Evolutionary conservation across 2,329 filamentous ascomycete species (phyloP).

Genomic region (Akanthomyces uredinophilus): DNA sequence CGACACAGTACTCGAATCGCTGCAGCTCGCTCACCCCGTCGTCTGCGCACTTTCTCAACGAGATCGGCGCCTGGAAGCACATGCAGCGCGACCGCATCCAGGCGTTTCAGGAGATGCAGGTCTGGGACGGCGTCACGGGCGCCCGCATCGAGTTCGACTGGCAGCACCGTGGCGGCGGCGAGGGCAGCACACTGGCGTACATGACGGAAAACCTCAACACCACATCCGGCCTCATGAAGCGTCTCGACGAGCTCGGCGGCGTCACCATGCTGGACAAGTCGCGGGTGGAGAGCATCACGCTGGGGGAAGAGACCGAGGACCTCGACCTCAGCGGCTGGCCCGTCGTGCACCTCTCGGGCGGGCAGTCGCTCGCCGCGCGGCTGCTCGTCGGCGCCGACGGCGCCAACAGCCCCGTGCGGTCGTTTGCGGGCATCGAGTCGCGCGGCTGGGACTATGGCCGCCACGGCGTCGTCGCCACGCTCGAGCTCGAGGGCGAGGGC

Average conservation of each 20-base stretch:
- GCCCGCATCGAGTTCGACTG: constrained; percentile 87
- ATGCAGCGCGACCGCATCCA: constrained; percentile 70
- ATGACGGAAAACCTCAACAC: constrained; percentile 96
- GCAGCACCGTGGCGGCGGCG: constrained; percentile 36
- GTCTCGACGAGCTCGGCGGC: constrained; percentile 63
- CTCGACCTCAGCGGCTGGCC: constrained; percentile 85
- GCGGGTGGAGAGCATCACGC: constrained; percentile 71
- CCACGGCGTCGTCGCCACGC: constrained; percentile 85
- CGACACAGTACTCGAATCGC: constrained; percentile 78
- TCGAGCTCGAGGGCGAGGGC: constrained; percentile 62
- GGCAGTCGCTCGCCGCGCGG: constrained; percentile 67
- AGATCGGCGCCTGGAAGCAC: constrained; percentile 81
- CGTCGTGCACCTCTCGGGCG: constrained; percentile 66
- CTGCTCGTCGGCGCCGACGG: constrained; percentile 91
- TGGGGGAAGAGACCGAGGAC: constrained; percentile 64
- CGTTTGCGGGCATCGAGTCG: constrained; percentile 80
- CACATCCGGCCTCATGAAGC: constrained; percentile 68
- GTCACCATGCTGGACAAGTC: constrained; percentile 71
- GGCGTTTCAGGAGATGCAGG: constrained; percentile 92
- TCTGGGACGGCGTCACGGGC: constrained; percentile 91
- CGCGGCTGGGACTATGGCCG: constrained; percentile 91
- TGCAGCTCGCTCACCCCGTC: constrained; percentile 91
- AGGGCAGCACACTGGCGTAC: constrained; percentile 71
- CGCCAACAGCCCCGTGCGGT: constrained; percentile 86
- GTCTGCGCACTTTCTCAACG: constrained; percentile 75